Base-by-base conservation (phyloP, 495 filamentous ascomycete genomes). In the Bacidia rubella region DNA sequence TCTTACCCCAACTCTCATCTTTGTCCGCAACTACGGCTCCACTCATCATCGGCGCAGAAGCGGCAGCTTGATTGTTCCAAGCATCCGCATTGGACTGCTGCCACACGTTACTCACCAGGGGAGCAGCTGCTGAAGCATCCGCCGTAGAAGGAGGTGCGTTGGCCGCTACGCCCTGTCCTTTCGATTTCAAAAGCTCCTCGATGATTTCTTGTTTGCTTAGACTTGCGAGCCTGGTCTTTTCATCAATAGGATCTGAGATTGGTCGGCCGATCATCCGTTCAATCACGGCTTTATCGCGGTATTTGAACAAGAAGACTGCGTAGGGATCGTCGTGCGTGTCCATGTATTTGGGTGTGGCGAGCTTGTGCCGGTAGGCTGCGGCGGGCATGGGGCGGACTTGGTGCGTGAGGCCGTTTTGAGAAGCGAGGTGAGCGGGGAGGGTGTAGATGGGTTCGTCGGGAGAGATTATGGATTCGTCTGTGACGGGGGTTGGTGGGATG, bases 281-380 rank as follows among this genome's bases (percentile, higher is more conserved):
- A 2, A 60, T 25, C 1, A 54, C 38, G 9, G 35, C 60, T 48
- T 55, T 60, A 29, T 57, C 59, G 5, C 70, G 64, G 55, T 74
- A 75, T 42, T 68, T 70, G 63, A 75, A 75, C 11, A 61, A 46
- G 56, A 75, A 74, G 0, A 71, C 65, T 2, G 72, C 72, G 51
- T 73, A 75, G 24, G 72, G 71, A 23, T 59, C 59, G 22, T 66
- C 60, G 42, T 68, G 56, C 0, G 48, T 57, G 53, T 73, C 71
- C 46, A 72, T 47, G 57, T 74, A 74, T 19, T 59, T 54, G 7
- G 72, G 70, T 9, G 57, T 56, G 11, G 53, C 54, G 2, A 52
- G 54, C 19, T 54, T 56, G 47, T 74, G 72, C 11, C 45, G 25
- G 53, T 74, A 75, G 32, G 54, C 45, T 1, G 54, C 57, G 7